Conservation (phyloP, 2,329 filamentous ascomycete genomes). For the Phialocephala sp. region DNA sequence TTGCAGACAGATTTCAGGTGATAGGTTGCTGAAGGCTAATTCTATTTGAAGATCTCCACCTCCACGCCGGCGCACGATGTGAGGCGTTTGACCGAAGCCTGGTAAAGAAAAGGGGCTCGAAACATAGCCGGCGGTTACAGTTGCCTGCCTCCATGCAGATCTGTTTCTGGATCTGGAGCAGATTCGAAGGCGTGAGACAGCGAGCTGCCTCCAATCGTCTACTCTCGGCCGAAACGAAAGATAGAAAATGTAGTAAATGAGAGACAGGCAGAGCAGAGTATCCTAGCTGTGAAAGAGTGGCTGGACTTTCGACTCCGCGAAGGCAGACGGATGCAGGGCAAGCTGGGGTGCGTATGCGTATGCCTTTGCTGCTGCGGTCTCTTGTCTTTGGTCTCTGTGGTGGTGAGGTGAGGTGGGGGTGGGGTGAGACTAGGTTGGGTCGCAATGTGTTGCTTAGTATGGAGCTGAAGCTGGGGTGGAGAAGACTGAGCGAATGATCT, state of each 20-base stretch:
- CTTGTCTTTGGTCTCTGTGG: background rate
- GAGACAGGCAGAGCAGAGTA: background rate
- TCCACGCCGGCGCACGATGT: background rate
- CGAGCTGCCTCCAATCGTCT: too few relatives aligned
- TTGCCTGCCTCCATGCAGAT: background rate
- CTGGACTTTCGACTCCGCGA: conserved; percentile 6
- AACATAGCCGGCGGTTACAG: background rate
- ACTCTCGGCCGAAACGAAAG: background rate
- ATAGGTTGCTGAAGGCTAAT: background rate
- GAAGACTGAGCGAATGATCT: background rate
- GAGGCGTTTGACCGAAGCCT: too few relatives aligned
- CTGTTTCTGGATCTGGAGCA: too few relatives aligned
- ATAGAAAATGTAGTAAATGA: background rate
- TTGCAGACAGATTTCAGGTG: background rate
- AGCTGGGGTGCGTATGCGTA: background rate
- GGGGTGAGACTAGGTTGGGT: background rate
- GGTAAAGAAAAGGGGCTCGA: too few relatives aligned
- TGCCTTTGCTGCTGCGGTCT: background rate
- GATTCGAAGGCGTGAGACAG: too few relatives aligned
- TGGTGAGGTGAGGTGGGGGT: background rate
- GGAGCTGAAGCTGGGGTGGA: background rate
- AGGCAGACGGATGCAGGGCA: background rate
- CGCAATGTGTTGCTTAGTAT: background rate
- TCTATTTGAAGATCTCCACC: background rate
- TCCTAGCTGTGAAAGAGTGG: background rate